Percentiles rank a stretch among this genome's conserved stretches.
phyloP scores from a whole-genome alignment of 1,284 basidiomycete species.

The Bjerkandera adusta region DNA sequence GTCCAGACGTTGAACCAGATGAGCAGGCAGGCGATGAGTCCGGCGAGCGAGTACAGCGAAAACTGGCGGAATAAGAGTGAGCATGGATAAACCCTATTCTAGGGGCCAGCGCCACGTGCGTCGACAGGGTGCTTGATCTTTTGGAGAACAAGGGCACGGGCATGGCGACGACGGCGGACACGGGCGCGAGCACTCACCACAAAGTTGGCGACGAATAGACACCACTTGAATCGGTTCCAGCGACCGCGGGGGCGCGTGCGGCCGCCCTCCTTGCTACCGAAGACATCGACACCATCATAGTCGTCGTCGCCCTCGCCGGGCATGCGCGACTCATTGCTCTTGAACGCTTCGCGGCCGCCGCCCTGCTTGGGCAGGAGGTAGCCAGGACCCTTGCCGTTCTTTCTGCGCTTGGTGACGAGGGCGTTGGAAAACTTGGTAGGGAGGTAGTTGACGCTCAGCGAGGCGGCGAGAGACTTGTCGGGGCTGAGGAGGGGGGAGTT shows the following conservation, averaged over 20 bases:
- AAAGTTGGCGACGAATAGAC: constrained; percentile 48
- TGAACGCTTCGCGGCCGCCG: constrained; percentile 55
- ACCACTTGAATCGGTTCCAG: constrained; percentile 66
- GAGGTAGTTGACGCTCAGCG: constrained; percentile 54
- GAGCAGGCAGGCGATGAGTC: constrained; percentile 50
- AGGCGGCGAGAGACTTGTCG: constrained; percentile 25
- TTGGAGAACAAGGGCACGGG: constrained; percentile 6
- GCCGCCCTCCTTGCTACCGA: constrained; percentile 35
- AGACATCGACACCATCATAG: constrained; percentile 45
- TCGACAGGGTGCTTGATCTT: too few species aligned
- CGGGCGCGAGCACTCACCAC: constrained; percentile 38
- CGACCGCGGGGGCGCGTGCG: constrained; percentile 42
- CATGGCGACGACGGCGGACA: constrained; percentile 1
- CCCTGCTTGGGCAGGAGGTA: constrained; percentile 40
- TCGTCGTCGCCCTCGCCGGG: constrained; percentile 55
- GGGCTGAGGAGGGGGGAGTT: constrained; percentile 24
- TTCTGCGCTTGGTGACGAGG: constrained; percentile 39
- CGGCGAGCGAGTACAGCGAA: constrained; percentile 46
- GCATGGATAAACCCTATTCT: background rate
- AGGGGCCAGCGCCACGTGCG: background rate
- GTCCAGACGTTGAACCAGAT: constrained; percentile 62
- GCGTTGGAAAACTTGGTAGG: constrained; percentile 56
- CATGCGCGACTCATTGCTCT: constrained; percentile 43
- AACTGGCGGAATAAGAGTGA: constrained; percentile 34
- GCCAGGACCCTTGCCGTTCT: constrained; percentile 28